Conservation (phyloP, 2,329 filamentous ascomycete genomes). For the Ascochyta clinopodiicola region DNA sequence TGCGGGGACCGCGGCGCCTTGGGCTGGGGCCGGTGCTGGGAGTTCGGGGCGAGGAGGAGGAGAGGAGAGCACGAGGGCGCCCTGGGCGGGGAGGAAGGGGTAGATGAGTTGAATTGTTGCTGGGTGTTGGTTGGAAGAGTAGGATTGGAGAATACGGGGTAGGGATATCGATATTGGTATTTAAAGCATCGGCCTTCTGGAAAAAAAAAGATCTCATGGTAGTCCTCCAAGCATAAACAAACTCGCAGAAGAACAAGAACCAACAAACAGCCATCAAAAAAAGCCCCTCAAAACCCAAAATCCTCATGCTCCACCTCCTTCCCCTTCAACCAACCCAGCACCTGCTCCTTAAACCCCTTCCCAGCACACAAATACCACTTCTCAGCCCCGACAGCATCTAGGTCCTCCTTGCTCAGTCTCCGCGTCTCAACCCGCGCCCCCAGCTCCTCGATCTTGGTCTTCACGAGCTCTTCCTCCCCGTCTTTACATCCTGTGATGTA, state of each 20-base stretch:
- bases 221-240: too few relatives aligned
- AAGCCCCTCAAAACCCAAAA: constrained; percentile 50
- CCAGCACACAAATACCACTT: constrained; percentile 69
- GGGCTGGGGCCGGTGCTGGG: constrained; percentile 22
- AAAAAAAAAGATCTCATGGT: too few relatives aligned
- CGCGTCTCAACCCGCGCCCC: constrained; percentile 51
- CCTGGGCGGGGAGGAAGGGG: constrained; percentile 22
- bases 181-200: too few relatives aligned
- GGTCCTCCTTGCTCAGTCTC: constrained; percentile 57
- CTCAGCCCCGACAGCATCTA: constrained; percentile 40
- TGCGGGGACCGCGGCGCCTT: constrained; percentile 35
- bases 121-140: too few relatives aligned
- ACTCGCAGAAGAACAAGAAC: too few relatives aligned
- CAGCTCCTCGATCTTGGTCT: constrained; percentile 39
- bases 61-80: constrained; percentile 29
- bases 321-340: constrained; percentile 58
- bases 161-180: too few relatives aligned
- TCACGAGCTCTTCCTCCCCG: constrained; percentile 32
- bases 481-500: constrained; percentile 66
- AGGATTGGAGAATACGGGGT: too few relatives aligned
- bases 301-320: constrained; percentile 58
- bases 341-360: constrained; percentile 54
- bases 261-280: too few relatives aligned
- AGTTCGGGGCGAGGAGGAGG: constrained; percentile 5
- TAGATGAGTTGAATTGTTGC: neutral